Conservation (phyloP, 345 rosid species). For the Sisymbrium irio region DNA sequence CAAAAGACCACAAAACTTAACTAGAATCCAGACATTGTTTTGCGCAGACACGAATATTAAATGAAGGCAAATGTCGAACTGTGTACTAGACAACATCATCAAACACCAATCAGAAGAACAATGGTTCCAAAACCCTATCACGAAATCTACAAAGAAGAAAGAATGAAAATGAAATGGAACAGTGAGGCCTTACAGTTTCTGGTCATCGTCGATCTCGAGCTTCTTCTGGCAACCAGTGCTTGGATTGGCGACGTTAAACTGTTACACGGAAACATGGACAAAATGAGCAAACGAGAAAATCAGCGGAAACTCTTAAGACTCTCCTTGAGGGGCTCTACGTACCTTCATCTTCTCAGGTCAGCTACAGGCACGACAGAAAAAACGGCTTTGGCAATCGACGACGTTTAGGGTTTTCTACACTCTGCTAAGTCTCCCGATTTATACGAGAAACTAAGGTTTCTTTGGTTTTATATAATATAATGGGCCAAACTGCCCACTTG, state of each 20-base stretch:
- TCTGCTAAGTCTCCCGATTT: neutral
- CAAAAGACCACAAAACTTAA: neutral
- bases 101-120: neutral
- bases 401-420: conserved; percentile 7
- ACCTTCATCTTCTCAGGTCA: conserved; percentile 30
- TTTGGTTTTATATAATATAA: neutral
- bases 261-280: neutral
- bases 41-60: neutral
- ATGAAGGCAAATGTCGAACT: too few relatives aligned
- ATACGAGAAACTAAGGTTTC: neutral
- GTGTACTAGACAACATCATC: neutral
- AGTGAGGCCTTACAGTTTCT: conserved; percentile 40
- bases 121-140: neutral
- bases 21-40: neutral
- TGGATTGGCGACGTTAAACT: conserved; percentile 53
- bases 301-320: neutral
- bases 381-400: conserved; percentile 6
- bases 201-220: conserved; percentile 53
- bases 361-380: neutral
- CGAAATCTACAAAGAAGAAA: neutral
- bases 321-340: neutral
- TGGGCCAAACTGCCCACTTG: conserved; percentile 11
- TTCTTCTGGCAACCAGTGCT: conserved; percentile 58
- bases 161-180: neutral
- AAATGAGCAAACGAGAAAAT: neutral